Base-by-base conservation (phyloP, 495 filamentous ascomycete species). In the Aspergillus sparsus region DNA sequence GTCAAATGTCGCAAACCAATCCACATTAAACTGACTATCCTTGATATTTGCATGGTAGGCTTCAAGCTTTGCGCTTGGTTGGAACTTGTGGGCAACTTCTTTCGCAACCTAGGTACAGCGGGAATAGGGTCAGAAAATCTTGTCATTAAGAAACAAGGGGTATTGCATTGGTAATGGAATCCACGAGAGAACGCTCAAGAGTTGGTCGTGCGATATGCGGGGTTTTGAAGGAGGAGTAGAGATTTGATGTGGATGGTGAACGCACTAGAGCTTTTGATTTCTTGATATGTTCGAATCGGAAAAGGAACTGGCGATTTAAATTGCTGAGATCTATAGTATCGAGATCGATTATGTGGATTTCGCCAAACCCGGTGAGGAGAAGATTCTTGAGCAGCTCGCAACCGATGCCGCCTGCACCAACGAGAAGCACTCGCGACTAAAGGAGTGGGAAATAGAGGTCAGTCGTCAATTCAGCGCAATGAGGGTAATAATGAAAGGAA, bases 271-370 rank as follows among this genome's bases (percentile, higher is more conserved):
- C 93, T 70, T 99, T 99, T 6, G 94, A 84, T 69, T 97, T 97
- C 71, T 97, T 97, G 74, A 99, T 97, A 68, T 99, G 94, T 68
- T 98, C 92, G 66, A 93, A 89, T 46, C 93, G 85, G 76, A 99
- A 99, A 50, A 99, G 87, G 66, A 99, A 99, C 70, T 99, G 94
- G 15, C 94, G 91, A 67, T 99, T 99, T 49, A 99, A 82, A 67
- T 99, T 99, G 77, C 91, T 96, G 6, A 99, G 79, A 66, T 99
- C 94, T 71, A 99, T 98, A 0, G 94, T 99, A 70, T 99, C 94
- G 35, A 99, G 87, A 71, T 99, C 94, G 62, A 99, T 91, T 52
- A 99, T 87, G 72, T 97, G 92, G 49, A 97, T 85, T 76, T 96
- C 91, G 49, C 92, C 92, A 66, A 98, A 98, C 63, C 95, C 95